Evolutionary conservation across 331 rosid species (phyloP).

Genomic region (Pyracantha coccinea): DNA sequence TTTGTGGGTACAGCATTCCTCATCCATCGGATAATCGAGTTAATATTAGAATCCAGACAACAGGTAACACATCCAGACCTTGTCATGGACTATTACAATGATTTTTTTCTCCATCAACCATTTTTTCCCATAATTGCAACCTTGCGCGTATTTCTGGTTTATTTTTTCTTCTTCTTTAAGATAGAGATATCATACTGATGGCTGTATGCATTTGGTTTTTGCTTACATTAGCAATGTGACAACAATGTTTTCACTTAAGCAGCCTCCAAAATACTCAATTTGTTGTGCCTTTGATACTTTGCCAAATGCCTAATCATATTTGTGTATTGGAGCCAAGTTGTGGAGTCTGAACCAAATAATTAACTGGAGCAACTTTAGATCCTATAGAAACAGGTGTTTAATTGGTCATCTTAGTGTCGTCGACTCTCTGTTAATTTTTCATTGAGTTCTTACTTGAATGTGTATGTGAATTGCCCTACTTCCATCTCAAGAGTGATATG

Average conservation of each 20-base stretch:
- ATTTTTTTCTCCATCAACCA: neutral
- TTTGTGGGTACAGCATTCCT: slow-evolving; percentile 82
- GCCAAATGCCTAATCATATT: neutral
- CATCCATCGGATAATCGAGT: slow-evolving; percentile 83
- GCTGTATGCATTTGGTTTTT: neutral
- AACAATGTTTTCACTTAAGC: neutral
- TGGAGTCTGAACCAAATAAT: neutral
- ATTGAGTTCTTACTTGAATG: neutral
- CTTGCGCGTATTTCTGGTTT: neutral
- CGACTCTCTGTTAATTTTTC: neutral
- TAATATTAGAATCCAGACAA: slow-evolving; percentile 75
- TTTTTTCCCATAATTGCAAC: neutral
- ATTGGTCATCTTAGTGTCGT: neutral
- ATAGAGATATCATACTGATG: neutral
- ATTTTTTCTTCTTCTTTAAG: neutral
- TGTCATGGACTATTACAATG: neutral
- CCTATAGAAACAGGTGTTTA: neutral
- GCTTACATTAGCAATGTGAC: neutral
- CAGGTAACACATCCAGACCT: slow-evolving; percentile 31
- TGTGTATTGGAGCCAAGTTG: neutral
- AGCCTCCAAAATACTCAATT: neutral
- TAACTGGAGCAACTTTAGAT: neutral
- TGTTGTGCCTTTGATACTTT: neutral
- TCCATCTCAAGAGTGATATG: neutral
- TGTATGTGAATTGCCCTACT: neutral